Percentiles rank a stretch among this genome's conserved stretches.
Evolutionary conservation across 2,329 filamentous ascomycete species (phyloP).

Genomic region (Myriosclerotinia scirpicola): DNA sequence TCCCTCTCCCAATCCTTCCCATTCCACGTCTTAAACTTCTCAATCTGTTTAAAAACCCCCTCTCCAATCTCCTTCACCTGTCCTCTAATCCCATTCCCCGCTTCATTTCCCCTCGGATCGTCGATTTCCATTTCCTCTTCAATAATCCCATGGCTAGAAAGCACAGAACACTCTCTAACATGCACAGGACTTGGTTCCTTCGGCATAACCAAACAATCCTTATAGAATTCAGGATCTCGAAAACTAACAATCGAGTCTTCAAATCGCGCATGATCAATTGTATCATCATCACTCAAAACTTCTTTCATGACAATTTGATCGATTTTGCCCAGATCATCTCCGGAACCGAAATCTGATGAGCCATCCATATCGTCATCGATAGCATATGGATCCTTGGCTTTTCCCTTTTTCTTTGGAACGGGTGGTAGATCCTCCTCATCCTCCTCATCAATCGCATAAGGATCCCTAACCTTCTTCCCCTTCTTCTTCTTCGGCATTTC

Average conservation of each 20-base stretch:
- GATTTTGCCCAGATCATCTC: neutral
- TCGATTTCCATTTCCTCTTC: constrained; percentile 7
- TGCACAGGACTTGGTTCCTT: constrained; percentile 12
- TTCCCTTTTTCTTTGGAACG: constrained; percentile 7
- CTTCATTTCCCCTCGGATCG: neutral
- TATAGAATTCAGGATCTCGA: constrained; percentile 36
- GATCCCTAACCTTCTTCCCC: constrained; percentile 16
- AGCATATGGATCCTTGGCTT: neutral
- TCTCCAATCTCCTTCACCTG: constrained; percentile 11
- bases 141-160: constrained; percentile 15
- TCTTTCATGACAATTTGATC: constrained; percentile 15
- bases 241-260: constrained; percentile 29
- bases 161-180: constrained; percentile 14
- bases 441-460: neutral
- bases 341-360: constrained; percentile 16
- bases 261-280: neutral
- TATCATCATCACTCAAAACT: constrained; percentile 20
- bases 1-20: constrained; percentile 37
- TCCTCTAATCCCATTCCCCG: neutral
- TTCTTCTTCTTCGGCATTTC: constrained; percentile 8
- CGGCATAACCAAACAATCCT: constrained; percentile 32
- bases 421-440: constrained; percentile 7
- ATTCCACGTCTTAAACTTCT: constrained; percentile 37
- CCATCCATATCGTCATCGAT: constrained; percentile 16
- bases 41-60: constrained; percentile 22